A percentile compares a stretch with the other conserved stretches of the same genome.
These are phyloP conservation scores for Larix sibirica DNA, from an alignment of 83 land plant genomes.

Conservation along the genomic window DNA sequence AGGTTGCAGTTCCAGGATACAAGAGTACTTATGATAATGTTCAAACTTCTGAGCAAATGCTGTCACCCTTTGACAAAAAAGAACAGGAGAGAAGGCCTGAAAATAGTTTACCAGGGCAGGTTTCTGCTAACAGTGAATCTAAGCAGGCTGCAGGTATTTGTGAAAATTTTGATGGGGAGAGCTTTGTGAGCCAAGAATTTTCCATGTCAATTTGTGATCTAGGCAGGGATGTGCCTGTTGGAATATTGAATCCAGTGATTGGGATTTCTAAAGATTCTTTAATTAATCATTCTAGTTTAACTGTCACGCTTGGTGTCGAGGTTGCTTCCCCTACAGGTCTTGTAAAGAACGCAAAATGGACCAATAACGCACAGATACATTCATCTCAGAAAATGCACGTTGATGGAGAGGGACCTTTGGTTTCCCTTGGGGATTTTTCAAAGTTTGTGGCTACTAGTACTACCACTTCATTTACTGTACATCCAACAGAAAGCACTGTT, in stretches of 20 bases:
- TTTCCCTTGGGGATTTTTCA: not conserved
- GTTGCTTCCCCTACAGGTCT: not conserved
- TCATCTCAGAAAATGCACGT: conserved; percentile 1
- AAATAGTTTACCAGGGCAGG: conserved; percentile 12
- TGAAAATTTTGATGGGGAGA: conserved; percentile 3
- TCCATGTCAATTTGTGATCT: conserved; percentile 3
- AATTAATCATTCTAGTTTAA: not conserved
- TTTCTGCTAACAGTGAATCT: conserved; percentile 19
- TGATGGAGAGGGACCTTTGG: not conserved
- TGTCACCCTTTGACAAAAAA: conserved; percentile 20
- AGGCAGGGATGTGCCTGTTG: not conserved
- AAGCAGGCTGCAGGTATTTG: conserved; percentile 6
- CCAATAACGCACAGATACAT: not conserved
- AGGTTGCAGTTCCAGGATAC: conserved; percentile 33
- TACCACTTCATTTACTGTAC: not conserved
- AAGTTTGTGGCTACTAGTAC: not conserved
- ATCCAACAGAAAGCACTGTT: conserved; percentile 16
- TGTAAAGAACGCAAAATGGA: conserved; percentile 1
- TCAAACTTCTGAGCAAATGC: conserved; percentile 20
- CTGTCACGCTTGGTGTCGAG: not conserved
- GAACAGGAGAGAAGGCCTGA: conserved; percentile 8
- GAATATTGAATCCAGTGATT: not conserved
- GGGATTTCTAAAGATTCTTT: not conserved
- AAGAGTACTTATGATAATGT: conserved; percentile 26
- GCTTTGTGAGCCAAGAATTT: conserved; percentile 5